Base-by-base conservation (phyloP, 495 filamentous ascomycete genomes). In the Daldinia bambusicola region DNA sequence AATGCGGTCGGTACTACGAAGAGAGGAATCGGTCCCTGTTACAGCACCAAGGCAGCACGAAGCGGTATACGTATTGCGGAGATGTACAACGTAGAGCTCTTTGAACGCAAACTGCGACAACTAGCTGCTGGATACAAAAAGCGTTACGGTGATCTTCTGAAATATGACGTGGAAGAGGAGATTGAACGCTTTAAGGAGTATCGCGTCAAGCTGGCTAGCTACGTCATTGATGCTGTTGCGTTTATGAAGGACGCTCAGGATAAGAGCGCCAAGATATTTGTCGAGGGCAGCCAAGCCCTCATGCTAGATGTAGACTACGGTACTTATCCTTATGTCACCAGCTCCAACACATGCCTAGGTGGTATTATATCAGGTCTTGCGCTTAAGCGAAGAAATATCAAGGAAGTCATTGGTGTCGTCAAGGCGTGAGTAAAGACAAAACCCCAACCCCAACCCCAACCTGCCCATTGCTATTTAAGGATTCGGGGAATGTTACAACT, bases 301-400 rank as follows among this genome's bases (percentile, higher is more conserved):
- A 31, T 53, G 51, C 51, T 53, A 13, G 51, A 53, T 53, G 6
- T 53, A 8, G 51, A 53, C 51, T 53, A 53, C 22, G 51, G 51
- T 18, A 53, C 51, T 53, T 53, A 53, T 14, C 51, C 51, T 53
- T 53, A 53, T 53, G 51, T 53, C 26, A 53, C 51, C 31, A 53
- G 51, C n/a, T 53, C 51, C 26, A 53, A 53, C 31, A 53, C 51
- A 5, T 53, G 51, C 14, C 51, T 53, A 7, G 51, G 51, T 16
- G 51, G 51, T n/a, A 53, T 53, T 20, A 53, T 53, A 32, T 53
- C 51, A 4, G 51, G 51, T 7, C 51, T 53, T 9, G 51, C 26
- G 26, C 51, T 53, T 14, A 53, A 32, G 22, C 12, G 51, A 26
- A 53, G 51, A 53, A 53, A 32, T 26, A 53, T 53, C 12, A 53